These are phyloP conservation scores for Centella asiatica DNA, from an alignment of 129 eudicot genomes.

Conservation along the genomic window DNA sequence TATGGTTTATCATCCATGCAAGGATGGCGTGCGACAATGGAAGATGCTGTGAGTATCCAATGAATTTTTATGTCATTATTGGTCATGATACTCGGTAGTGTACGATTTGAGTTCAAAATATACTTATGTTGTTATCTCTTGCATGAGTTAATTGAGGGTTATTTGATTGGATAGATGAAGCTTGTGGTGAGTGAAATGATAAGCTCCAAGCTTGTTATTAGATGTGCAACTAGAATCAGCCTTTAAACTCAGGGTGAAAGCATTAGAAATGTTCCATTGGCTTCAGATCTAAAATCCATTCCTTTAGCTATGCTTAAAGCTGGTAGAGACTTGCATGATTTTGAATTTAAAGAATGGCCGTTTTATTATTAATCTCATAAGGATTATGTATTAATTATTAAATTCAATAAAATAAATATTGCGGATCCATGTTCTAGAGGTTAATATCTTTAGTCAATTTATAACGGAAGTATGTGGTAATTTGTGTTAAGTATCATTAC, in stretches of 20 bases:
- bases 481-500: background rate
- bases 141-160: background rate
- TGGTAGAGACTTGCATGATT: too few relatives aligned
- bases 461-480: background rate
- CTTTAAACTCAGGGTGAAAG: too few relatives aligned
- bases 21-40: constrained; percentile 98
- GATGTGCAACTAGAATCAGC: too few relatives aligned
- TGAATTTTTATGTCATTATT: background rate
- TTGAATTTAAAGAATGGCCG: too few relatives aligned
- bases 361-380: too few relatives aligned
- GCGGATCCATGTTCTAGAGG: background rate
- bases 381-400: too few relatives aligned
- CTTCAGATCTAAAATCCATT: too few relatives aligned
- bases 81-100: background rate
- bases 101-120: background rate
- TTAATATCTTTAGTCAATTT: constrained; percentile 1
- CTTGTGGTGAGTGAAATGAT: background rate
- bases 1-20: constrained; percentile 95
- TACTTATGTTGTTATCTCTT: background rate
- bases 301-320: too few relatives aligned
- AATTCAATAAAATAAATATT: background rate
- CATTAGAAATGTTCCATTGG: too few relatives aligned
- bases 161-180: background rate
- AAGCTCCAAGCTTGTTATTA: too few relatives aligned
- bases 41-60: constrained; percentile 75